Evolutionary conservation across 768 basidiomycete genomes (phyloP), one percentile per base, ranked within the genome.

Genomic region (Lactifluus hygrophoroides): DNA sequence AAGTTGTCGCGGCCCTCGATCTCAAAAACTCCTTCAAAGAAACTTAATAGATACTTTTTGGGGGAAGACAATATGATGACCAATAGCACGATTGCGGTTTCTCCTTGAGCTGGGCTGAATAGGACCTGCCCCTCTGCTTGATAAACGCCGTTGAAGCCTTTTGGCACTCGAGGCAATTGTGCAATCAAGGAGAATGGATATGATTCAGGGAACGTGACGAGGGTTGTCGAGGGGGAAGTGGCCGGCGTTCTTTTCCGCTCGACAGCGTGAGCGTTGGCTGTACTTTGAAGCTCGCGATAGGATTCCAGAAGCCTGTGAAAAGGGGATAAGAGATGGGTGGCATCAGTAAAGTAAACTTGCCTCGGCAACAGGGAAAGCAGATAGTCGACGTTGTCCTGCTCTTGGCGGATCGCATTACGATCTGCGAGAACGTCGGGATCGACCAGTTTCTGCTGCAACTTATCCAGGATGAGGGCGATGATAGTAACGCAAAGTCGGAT

Each of bases 371-470:
- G 75, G 13, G 86, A 81, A 28, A 98, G 72, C 34, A 95, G 74
- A 66, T 81, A 85, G 66, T 97, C 95, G 19, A 97, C 78, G 64
- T 95, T 96, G 65, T 94, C 92, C 68, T 95, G 89, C 69, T 97
- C 95, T 63, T 88, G 84, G 21, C 80, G 74, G 57, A 84, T 77
- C 5, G 83, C 73, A 54, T 76, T 75, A 23, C 81, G 80, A 66
- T 93, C 84, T 21, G 75, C 75, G 32, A 78, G 67, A 38, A 90
- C 79, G 8, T 74, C 72, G 3, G 88, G 86, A 34, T 83, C 79
- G 28, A 88, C 84, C 45, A 94, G 72, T 66, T 82, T 84, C 65
- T 88, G 82, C 69, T 94, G 90, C 23, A 97, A 74, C 69, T 88
- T 90, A 73, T 96, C 92, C 59, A 96, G 72, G 83, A 94, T 92